A percentile compares a stretch with the other conserved stretches of the same genome.
Evolutionary conservation across 768 basidiomycete genomes (phyloP).

Genomic region (Termitomyces titanicus): DNA sequence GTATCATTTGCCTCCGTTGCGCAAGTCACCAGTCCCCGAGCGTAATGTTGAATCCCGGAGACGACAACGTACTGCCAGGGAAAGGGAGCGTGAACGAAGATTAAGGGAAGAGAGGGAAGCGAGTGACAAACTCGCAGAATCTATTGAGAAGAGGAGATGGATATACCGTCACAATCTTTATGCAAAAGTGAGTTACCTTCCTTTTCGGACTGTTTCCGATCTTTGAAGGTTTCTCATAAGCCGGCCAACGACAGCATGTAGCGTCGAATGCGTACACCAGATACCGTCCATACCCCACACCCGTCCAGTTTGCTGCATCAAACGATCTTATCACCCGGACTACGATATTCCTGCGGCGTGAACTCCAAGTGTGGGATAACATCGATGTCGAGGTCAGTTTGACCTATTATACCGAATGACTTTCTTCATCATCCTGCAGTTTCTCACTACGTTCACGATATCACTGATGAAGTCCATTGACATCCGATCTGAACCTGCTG

Average conservation of each 20-base stretch:
- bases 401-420: background rate
- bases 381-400: constrained; percentile 81
- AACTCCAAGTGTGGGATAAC: constrained; percentile 83
- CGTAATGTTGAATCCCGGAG: constrained; percentile 21
- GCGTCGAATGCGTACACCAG: constrained; percentile 84
- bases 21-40: constrained; percentile 31
- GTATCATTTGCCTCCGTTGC: constrained; percentile 67
- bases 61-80: constrained; percentile 32
- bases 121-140: constrained; percentile 69
- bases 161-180: constrained; percentile 78
- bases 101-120: constrained; percentile 49
- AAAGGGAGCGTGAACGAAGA: constrained; percentile 55
- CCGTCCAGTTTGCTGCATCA: constrained; percentile 77
- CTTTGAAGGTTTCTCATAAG: background rate
- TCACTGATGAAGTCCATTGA: constrained; percentile 92
- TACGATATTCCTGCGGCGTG: constrained; percentile 77
- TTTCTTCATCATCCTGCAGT: constrained; percentile 42
- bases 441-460: constrained; percentile 83
- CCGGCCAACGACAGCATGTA: constrained; percentile 63
- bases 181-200: constrained; percentile 65
- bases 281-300: constrained; percentile 88
- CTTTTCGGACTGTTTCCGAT: background rate
- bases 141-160: constrained; percentile 72
- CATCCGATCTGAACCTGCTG: constrained; percentile 84
- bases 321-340: constrained; percentile 72